A percentile compares a stretch with the other conserved stretches of the same genome.
Conservation (phyloP, 2,329 filamentous ascomycete species). For the Pseudofabraea citricarpa region DNA sequence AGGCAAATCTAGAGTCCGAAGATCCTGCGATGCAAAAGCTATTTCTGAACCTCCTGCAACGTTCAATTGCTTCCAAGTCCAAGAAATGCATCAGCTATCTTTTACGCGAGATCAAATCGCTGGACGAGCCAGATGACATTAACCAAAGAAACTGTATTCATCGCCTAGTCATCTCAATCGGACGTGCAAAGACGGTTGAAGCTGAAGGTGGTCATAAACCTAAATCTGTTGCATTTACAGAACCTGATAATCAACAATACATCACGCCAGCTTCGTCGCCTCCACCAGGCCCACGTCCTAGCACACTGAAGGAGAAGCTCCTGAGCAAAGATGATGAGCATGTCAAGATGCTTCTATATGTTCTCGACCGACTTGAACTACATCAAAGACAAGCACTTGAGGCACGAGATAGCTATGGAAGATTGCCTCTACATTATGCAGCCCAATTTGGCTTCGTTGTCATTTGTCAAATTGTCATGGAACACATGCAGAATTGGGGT, state of each 20-base stretch:
- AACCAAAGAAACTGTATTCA: conserved; percentile 93
- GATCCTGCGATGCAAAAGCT: conserved; percentile 57
- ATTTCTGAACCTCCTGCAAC: conserved; percentile 75
- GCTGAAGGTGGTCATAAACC: conserved; percentile 16
- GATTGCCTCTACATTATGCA: conserved; percentile 85
- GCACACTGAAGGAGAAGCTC: conserved; percentile 64
- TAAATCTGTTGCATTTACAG: conserved; percentile 34
- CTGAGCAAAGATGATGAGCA: conserved; percentile 67
- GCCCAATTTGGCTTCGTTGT: conserved; percentile 91
- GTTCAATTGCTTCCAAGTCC: conserved; percentile 67
- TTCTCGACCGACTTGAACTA: conserved; percentile 63
- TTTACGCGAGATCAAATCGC: conserved; percentile 60
- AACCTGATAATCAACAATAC: conserved; percentile 50
- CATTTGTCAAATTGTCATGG: conserved; percentile 84
- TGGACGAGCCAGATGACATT: conserved; percentile 87
- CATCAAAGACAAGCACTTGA: conserved; percentile 65
- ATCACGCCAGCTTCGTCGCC: conserved; percentile 75
- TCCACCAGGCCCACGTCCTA: conserved; percentile 52
- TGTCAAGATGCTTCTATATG: conserved; percentile 58
- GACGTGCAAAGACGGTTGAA: conserved; percentile 57
- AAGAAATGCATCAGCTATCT: conserved; percentile 68
- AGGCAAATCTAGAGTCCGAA: conserved; percentile 49
- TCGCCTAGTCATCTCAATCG: conserved; percentile 86
- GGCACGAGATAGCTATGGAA: conserved; percentile 71
- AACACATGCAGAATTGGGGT: conserved; percentile 82